Conservation (phyloP, 495 filamentous ascomycete genomes). For the Penicilliopsis zonata region DNA sequence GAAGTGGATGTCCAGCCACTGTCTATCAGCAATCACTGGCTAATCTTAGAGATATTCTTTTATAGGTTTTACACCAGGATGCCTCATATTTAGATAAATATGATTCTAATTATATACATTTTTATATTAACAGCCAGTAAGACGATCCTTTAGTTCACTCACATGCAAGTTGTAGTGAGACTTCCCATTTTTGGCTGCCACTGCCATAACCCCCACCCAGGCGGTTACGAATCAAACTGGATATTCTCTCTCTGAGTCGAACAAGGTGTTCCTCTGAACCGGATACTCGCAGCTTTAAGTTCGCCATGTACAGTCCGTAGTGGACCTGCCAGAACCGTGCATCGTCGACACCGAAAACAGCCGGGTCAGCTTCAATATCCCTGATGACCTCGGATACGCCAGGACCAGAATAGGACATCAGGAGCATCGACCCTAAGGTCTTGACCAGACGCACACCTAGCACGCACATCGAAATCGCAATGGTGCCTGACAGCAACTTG, state of each 20-base stretch:
- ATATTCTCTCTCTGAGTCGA: slow-evolving; percentile 60
- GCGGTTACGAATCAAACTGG: slow-evolving; percentile 68
- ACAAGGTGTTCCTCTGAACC: slow-evolving; percentile 54
- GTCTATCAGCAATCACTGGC: too few relatives aligned
- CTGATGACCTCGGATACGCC: slow-evolving; percentile 65
- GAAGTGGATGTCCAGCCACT: too few relatives aligned
- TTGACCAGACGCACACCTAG: slow-evolving; percentile 74
- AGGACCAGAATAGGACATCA: slow-evolving; percentile 71
- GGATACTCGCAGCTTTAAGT: slow-evolving; percentile 64
- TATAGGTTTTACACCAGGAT: too few relatives aligned
- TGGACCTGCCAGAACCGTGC: slow-evolving; percentile 98
- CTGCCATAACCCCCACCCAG: slow-evolving; percentile 79
- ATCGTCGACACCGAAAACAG: slow-evolving; percentile 68
- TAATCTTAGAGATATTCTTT: too few relatives aligned
- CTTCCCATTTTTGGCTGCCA: slow-evolving; percentile 83
- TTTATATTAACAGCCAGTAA: slow-evolving; percentile 2
- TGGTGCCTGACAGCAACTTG: slow-evolving; percentile 62
- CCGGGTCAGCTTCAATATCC: slow-evolving; percentile 71
- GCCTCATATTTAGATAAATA: too few relatives aligned
- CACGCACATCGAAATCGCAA: slow-evolving; percentile 75
- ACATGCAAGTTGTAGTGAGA: slow-evolving; percentile 40
- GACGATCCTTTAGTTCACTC: slow-evolving; percentile 15
- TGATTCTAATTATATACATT: too few relatives aligned
- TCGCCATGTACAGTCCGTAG: slow-evolving; percentile 92
- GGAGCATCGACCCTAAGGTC: slow-evolving; percentile 79